Percentiles rank a stretch among this genome's conserved stretches.
phyloP scores from a whole-genome alignment of 2,329 filamentous ascomycete genomes.

The Juglanconis sp. region DNA sequence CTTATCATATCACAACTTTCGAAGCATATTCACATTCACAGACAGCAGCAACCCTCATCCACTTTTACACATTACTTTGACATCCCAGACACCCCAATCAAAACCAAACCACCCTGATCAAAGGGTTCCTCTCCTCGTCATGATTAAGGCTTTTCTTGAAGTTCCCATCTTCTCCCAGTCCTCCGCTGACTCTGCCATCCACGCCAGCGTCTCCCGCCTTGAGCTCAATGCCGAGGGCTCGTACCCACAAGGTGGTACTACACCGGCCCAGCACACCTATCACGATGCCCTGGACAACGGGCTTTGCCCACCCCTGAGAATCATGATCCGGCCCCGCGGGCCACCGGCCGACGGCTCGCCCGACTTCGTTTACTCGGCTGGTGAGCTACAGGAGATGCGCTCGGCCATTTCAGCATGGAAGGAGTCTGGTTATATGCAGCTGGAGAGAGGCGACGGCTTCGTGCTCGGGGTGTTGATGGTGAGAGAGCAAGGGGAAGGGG shows the following conservation, averaged over 20 bases:
- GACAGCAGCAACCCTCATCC: too few relatives aligned
- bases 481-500: neutral
- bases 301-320: slow-evolving; percentile 36
- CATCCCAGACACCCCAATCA: too few relatives aligned
- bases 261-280: slow-evolving; percentile 40
- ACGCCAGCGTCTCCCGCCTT: slow-evolving; percentile 41
- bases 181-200: slow-evolving; percentile 37
- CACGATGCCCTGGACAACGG: slow-evolving; percentile 30
- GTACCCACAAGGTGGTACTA: slow-evolving; percentile 49
- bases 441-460: slow-evolving; percentile 49
- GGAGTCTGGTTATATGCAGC: slow-evolving; percentile 33
- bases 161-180: slow-evolving; percentile 50
- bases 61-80: too few relatives aligned
- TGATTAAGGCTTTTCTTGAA: slow-evolving; percentile 36
- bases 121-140: neutral
- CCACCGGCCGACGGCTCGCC: slow-evolving; percentile 23
- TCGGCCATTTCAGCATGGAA: slow-evolving; percentile 36
- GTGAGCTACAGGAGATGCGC: slow-evolving; percentile 44
- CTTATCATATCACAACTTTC: too few relatives aligned
- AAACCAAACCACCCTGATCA: too few relatives aligned
- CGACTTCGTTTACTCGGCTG: slow-evolving; percentile 49
- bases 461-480: slow-evolving; percentile 48
- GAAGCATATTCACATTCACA: too few relatives aligned
- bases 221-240: slow-evolving; percentile 53
- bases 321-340: slow-evolving; percentile 55